Evolutionary conservation across 805 yeast genomes (phyloP).

Genomic region (Wickerhamomyces pijperi): DNA sequence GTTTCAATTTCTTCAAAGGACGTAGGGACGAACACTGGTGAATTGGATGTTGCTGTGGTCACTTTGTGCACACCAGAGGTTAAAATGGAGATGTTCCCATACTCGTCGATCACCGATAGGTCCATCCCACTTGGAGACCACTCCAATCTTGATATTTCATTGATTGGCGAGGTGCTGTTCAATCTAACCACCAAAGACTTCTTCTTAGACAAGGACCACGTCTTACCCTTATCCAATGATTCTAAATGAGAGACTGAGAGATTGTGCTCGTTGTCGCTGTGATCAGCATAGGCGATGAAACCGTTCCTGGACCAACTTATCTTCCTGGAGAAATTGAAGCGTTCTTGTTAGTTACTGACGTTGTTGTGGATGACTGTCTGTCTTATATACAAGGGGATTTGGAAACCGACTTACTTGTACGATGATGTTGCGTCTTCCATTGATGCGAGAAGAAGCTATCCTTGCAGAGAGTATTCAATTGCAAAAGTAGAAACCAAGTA

Average conservation of each 20-base stretch:
- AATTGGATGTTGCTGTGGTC: too few species aligned
- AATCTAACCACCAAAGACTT: conserved; percentile 6
- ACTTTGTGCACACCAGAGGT: conserved; percentile 38
- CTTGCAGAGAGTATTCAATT: too few species aligned
- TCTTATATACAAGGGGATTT: too few species aligned
- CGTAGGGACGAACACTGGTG: conserved; percentile 4
- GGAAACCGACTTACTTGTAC: too few species aligned
- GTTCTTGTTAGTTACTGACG: too few species aligned
- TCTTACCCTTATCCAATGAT: conserved; percentile 52
- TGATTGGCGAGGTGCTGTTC: conserved; percentile 5
- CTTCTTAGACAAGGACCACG: conserved; percentile 50
- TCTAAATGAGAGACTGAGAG: conserved; percentile 29
- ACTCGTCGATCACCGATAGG: conserved; percentile 64
- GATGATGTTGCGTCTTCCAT: too few species aligned
- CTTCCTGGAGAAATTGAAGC: too few species aligned
- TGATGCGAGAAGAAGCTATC: too few species aligned
- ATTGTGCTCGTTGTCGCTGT: conserved; percentile 21
- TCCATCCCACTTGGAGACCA: conserved; percentile 82
- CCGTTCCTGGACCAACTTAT: conserved; percentile 72
- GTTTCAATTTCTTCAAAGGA: conserved; percentile 17
- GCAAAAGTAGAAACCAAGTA: too few species aligned
- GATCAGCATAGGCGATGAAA: conserved; percentile 59
- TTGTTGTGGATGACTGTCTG: too few species aligned
- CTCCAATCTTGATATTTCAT: conserved; percentile 35
- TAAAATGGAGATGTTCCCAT: conserved; percentile 53